Evolutionary conservation across 352 stramenopile species (phyloP).

Genomic region (Thraustochytrium striatum): DNA sequence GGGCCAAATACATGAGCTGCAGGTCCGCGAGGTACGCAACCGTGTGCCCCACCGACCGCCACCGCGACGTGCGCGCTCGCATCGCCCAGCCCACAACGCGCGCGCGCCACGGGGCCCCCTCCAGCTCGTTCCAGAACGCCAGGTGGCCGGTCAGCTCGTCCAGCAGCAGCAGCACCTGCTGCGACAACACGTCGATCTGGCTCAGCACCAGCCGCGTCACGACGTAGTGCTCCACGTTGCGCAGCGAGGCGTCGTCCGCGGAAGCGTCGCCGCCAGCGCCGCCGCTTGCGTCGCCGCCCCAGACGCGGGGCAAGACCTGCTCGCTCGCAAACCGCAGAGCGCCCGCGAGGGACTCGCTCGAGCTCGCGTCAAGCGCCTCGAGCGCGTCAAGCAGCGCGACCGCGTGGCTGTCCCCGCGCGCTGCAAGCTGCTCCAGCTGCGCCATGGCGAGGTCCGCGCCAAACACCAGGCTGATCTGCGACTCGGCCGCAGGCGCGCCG

Average conservation of each 20-base stretch:
- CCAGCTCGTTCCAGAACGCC: conserved; percentile 22
- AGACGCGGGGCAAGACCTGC: conserved; percentile 1
- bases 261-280: not conserved
- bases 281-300: not conserved
- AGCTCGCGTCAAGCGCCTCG: conserved; percentile 12
- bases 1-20: conserved; percentile 7
- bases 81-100: not conserved
- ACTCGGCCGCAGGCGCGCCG: conserved; percentile 1
- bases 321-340: conserved; percentile 16
- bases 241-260: not conserved
- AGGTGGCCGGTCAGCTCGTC: not conserved
- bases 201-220: not conserved
- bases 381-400: conserved; percentile 38
- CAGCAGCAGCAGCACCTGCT: conserved; percentile 1
- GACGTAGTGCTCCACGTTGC: not conserved
- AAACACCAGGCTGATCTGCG: conserved; percentile 1
- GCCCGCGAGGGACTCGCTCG: not conserved
- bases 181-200: not conserved
- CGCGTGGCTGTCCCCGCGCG: not conserved
- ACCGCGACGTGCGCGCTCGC: not conserved
- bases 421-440: not conserved
- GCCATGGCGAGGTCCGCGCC: not conserved
- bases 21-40: not conserved
- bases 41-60: not conserved
- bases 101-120: not conserved